Percentiles rank a stretch among this genome's conserved stretches.
Evolutionary conservation across 305 asterid genomes (phyloP).

Genomic region (Rubia occidens): DNA sequence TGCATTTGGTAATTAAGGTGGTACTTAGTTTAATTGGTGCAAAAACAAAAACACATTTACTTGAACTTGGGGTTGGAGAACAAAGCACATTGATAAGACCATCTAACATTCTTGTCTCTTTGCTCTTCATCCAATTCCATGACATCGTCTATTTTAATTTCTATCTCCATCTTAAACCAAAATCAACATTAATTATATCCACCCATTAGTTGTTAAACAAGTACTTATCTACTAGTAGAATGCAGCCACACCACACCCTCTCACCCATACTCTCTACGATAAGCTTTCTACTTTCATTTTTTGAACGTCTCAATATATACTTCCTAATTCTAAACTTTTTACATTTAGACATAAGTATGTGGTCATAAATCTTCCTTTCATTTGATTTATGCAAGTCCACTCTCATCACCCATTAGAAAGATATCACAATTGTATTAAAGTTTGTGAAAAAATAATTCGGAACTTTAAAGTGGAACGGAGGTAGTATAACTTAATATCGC

Average conservation of each 20-base stretch:
- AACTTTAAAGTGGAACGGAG: no score
- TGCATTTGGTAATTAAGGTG: no score
- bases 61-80: constrained; percentile 9
- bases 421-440: no score
- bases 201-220: constrained; percentile 3
- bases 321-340: no score
- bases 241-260: not conserved
- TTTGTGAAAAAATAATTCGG: no score
- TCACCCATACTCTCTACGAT: no score
- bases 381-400: no score
- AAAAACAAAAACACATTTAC: not conserved
- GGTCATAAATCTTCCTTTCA: no score
- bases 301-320: no score
- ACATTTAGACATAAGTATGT: no score
- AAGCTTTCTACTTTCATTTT: no score
- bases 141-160: not conserved
- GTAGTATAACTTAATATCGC: not conserved
- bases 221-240: not conserved
- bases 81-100: constrained; percentile 11
- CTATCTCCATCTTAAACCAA: not conserved
- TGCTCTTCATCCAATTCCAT: not conserved
- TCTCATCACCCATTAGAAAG: no score
- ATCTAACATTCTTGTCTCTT: constrained; percentile 6
- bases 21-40: not conserved
- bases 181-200: not conserved